Evolutionary conservation across 139 green algal species (phyloP).

Genomic region (Coelastrella sp.): DNA sequence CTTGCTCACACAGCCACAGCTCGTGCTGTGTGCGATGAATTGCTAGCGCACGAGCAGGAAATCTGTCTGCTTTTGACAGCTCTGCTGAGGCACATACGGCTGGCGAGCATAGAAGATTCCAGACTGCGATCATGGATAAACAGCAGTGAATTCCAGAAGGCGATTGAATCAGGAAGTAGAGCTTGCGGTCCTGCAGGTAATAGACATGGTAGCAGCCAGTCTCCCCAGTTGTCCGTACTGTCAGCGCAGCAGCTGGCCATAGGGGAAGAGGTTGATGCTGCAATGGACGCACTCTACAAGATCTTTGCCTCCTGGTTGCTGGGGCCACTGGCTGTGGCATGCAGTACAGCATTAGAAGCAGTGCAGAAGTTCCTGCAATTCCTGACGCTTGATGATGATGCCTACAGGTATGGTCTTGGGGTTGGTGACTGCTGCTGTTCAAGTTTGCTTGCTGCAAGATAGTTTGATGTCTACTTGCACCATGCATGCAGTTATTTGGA

Average conservation of each 20-base stretch:
- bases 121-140: background rate
- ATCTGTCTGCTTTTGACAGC: slow-evolving; percentile 61
- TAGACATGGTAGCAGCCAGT: too few relatives aligned
- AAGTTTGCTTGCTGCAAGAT: background rate
- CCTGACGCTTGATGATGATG: slow-evolving; percentile 28
- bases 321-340: slow-evolving; percentile 46
- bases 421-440: background rate
- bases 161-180: background rate
- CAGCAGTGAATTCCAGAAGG: background rate
- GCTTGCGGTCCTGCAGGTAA: background rate
- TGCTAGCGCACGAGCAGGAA: slow-evolving; percentile 60
- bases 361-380: slow-evolving; percentile 21
- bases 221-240: background rate
- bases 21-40: background rate
- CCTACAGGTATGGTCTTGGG: slow-evolving; percentile 27
- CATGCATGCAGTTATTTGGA: too few relatives aligned
- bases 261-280: slow-evolving; percentile 6
- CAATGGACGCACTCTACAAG: slow-evolving; percentile 53
- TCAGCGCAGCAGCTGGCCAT: slow-evolving; percentile 6
- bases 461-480: too few relatives aligned
- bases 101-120: slow-evolving; percentile 30
- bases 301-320: slow-evolving; percentile 64
- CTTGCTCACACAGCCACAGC: slow-evolving; percentile 38
- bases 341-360: slow-evolving; percentile 5
- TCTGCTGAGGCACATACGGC: slow-evolving; percentile 48